Evolutionary conservation across 306 rosid genomes (phyloP), one percentile per base, ranked within the genome.

Genomic region (Calophaca sinica): DNA sequence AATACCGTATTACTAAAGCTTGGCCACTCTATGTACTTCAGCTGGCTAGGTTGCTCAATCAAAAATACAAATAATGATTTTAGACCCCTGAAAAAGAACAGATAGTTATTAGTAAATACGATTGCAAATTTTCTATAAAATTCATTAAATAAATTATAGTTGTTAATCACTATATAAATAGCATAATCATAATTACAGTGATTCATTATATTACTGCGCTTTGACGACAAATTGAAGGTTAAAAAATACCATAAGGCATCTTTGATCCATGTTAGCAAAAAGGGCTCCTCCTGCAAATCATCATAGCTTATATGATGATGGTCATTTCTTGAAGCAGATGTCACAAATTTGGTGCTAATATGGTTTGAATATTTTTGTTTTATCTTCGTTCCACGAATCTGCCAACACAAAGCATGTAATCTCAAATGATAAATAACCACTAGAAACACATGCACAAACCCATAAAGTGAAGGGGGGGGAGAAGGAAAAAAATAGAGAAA

Each of bases 11-110:
- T 87, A 59, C 80, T 80, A 74, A 93, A 89, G 80, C 85, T 81
- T 9, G 97, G 98, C 97, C 98, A 93, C 68, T 93, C 96, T 41
- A 91, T 84, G 82, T 89, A 89, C 80, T 88, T 93, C 58, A 93
- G 87, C 83, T 91, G 97, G 84, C 97, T 79, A 36, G 98, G 98
- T 78, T 94, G 98, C 88, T 94, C 94, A 48, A 54, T 81, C 85
- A 94, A 82, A 87, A 93, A 93, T 38, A 32, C 54, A 59, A 83
- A 80, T 32, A 91, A 69, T 41, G 86, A 87, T 80, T 81, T 88
- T 72, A 87, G 15, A 26, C 78, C 86, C 96, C 97, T 93, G 69
- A 31, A 59, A 74, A 62, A 13, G 15, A 70, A 45, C 11, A 49
- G 48, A 20, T 51, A 32, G 74, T 41, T 35, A 65, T 7, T 29